These are phyloP conservation scores for Chlorella vulgaris DNA, from an alignment of 139 green algal genomes.

Conservation along the genomic window DNA sequence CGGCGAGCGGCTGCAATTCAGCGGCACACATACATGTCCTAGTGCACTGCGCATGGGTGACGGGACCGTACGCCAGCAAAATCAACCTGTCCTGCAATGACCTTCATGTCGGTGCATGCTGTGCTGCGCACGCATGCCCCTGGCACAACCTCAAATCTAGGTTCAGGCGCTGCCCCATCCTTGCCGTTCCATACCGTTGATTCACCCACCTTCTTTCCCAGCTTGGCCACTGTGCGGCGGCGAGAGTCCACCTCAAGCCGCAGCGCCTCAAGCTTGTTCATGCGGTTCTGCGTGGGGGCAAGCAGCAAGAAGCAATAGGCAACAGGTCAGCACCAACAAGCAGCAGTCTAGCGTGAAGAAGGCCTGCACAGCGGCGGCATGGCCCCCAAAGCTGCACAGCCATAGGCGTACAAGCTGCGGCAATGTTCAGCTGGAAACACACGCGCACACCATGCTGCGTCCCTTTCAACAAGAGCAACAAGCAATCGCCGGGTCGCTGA, in stretches of 20 bases:
- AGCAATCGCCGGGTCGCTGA: too few species aligned
- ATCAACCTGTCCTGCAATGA: not conserved
- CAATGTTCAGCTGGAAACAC: too few species aligned
- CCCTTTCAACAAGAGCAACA: too few species aligned
- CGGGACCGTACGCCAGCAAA: not conserved
- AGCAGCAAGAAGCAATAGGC: too few species aligned
- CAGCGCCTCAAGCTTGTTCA: slow-evolving; percentile 79
- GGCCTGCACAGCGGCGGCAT: not conserved
- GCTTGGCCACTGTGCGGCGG: slow-evolving; percentile 74
- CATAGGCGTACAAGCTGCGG: too few species aligned
- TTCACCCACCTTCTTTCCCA: slow-evolving; percentile 50
- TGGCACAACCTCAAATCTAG: too few species aligned
- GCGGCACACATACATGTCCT: not conserved
- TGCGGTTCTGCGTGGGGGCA: slow-evolving; percentile 60
- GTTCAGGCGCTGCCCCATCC: not conserved
- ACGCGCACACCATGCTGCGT: too few species aligned
- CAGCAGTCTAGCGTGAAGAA: too few species aligned
- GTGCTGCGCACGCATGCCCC: not conserved
- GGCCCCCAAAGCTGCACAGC: too few species aligned
- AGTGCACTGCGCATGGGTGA: not conserved
- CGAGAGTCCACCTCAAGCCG: slow-evolving; percentile 87
- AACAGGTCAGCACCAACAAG: too few species aligned
- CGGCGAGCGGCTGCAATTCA: not conserved
- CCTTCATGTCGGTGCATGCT: not conserved
- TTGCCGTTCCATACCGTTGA: not conserved